Conservation (phyloP, 2,329 filamentous ascomycete genomes). For the Lecanosticta acicola region DNA sequence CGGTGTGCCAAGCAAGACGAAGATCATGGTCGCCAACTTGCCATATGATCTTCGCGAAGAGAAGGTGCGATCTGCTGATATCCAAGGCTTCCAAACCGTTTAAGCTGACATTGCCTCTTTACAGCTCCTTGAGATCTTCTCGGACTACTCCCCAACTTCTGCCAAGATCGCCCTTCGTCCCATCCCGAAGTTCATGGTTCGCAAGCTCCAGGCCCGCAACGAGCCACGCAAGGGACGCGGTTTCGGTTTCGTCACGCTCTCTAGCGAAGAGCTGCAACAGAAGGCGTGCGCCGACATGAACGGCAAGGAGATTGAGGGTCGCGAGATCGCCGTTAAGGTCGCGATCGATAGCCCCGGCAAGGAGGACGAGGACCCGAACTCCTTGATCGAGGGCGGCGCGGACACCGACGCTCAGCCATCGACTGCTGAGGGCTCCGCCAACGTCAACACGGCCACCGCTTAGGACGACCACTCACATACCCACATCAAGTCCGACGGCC, state of each 20-base stretch:
- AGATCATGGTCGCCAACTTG: conserved; percentile 99
- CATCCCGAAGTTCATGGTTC: conserved; percentile 99
- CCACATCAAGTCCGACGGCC: conserved; percentile 4
- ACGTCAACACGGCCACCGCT: conserved; percentile 28
- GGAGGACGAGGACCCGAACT: conserved; percentile 70
- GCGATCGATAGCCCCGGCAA: conserved; percentile 99
- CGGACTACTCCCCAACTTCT: conserved; percentile 82
- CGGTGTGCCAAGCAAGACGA: conserved; percentile 96
- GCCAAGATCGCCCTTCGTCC: conserved; percentile 98
- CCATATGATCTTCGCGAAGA: conserved; percentile 97
- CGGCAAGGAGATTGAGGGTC: conserved; percentile 97
- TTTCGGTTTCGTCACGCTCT: conserved; percentile 95
- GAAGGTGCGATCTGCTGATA: conserved; percentile 75
- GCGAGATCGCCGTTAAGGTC: conserved; percentile 99
- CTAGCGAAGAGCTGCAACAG: conserved; percentile 91
- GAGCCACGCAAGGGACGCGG: conserved; percentile 98
- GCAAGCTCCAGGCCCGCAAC: conserved; percentile 97
- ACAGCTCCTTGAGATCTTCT: conserved; percentile 95
- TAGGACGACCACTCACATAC: conserved; percentile 16
- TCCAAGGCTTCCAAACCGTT: no score
- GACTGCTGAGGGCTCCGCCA: conserved; percentile 34
- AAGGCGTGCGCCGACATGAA: conserved; percentile 99
- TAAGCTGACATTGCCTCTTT: conserved; percentile 28
- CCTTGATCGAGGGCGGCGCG: conserved; percentile 38
- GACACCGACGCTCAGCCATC: conserved; percentile 28